Evolutionary conservation across 2,329 filamentous ascomycete genomes (phyloP), one percentile per base, ranked within the genome.

Genomic region (Cadophora malorum): DNA sequence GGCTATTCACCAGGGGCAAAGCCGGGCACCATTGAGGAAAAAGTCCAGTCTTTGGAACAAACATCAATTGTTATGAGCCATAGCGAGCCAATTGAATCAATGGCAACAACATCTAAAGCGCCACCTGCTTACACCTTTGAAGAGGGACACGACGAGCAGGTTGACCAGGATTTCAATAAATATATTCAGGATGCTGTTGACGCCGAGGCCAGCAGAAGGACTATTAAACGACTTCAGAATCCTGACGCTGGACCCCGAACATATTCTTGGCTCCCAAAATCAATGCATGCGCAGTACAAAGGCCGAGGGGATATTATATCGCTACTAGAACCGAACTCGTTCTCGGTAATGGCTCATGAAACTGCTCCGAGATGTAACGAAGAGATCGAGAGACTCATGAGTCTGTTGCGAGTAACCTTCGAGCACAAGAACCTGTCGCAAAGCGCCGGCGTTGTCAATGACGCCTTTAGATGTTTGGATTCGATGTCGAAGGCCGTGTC

Each of bases 61-160:
- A 47, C 64, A 1, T 65, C 67, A 35, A 62, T 33, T 21, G 28
- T 55, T 10, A 38, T 67, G 31, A 33, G 62, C 25, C n/a, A 65
- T 19, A 45, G 21, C 23, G 60, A 61, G 9, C 14, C 59, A 23
- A 59, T 52, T 10, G 59, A 60, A 14, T 41, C 38, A n/a, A 49
- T 41, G 10, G 41, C 5, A 41, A 47, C 38, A 47, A 66, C 25
- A 60, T 65, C 62, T 45, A 61, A 58, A 47, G 66, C 66, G 33
- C 67, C 70, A 47, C 71, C 71, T 35, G 67, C 70, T 6, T 73
- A 73, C 33, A 67, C 67, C 6, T 73, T 73, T 55, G 71, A 72
- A 41, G 67, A 61, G 31, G 68, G 62, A 1, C 56, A 38, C 25
- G 65, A 71, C 28, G 23, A 70, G n/a, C 9, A 38, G 16, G 47